phyloP scores from a whole-genome alignment of 2,329 filamentous ascomycete genomes.

The Alternaria novae-zelandiae region DNA sequence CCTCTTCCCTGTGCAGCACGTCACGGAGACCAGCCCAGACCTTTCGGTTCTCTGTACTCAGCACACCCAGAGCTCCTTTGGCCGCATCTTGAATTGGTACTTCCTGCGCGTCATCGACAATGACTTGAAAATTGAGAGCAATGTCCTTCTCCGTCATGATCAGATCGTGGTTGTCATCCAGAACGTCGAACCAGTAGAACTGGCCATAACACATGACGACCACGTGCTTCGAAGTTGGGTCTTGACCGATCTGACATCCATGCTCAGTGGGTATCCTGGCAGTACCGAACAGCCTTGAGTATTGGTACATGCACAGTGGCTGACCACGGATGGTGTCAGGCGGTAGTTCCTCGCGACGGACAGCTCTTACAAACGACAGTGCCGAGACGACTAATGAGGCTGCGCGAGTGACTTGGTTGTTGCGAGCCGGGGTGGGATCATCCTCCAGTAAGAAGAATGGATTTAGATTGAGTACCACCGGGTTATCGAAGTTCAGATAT shows the following conservation, averaged over 20 bases:
- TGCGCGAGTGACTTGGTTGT: slow-evolving; percentile 94
- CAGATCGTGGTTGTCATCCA: slow-evolving; percentile 91
- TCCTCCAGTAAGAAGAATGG: slow-evolving; percentile 98
- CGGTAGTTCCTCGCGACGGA: slow-evolving; percentile 88
- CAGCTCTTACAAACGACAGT: slow-evolving; percentile 88
- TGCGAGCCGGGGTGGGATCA: slow-evolving; percentile 93
- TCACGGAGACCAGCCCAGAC: slow-evolving; percentile 93
- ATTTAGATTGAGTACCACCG: slow-evolving; percentile 95
- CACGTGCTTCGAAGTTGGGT: slow-evolving; percentile 89
- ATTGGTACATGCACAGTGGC: slow-evolving; percentile 97
- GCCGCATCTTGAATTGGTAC: slow-evolving; percentile 92
- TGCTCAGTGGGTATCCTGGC: slow-evolving; percentile 92
- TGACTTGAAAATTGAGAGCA: slow-evolving; percentile 86
- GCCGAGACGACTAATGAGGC: slow-evolving; percentile 91
- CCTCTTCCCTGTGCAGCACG: slow-evolving; percentile 81
- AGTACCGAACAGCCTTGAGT: slow-evolving; percentile 92
- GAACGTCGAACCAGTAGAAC: slow-evolving; percentile 98
- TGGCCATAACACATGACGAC: slow-evolving; percentile 94
- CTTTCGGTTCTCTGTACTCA: slow-evolving; percentile 96
- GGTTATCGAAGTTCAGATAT: slow-evolving; percentile 96
- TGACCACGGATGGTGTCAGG: slow-evolving; percentile 84
- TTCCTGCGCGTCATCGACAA: slow-evolving; percentile 87
- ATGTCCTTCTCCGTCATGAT: slow-evolving; percentile 98
- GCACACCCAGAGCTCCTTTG: slow-evolving; percentile 90
- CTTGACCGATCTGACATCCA: slow-evolving; percentile 94